Conservation (phyloP, 768 basidiomycete genomes). For the Ramaria rubella region DNA sequence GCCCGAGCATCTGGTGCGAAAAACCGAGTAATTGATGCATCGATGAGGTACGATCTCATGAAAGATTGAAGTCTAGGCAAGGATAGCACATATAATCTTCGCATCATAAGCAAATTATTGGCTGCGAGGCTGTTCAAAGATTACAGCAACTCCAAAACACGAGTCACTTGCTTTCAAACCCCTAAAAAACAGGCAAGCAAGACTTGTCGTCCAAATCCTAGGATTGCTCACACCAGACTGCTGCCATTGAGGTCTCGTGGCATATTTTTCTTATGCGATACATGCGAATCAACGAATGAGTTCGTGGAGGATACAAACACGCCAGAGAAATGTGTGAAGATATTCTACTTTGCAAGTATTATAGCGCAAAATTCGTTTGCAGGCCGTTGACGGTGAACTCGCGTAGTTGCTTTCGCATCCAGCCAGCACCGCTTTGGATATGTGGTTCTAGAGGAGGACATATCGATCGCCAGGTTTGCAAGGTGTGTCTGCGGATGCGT, state of each 20-base stretch:
- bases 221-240: too few species aligned
- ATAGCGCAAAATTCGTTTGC: conserved; percentile 35
- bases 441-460: neutral
- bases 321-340: conserved; percentile 8
- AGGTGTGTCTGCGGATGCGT: conserved; percentile 22
- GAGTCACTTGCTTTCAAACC: too few species aligned
- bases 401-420: conserved; percentile 3
- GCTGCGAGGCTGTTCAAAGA: too few species aligned
- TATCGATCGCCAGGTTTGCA: conserved; percentile 3
- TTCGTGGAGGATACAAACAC: conserved; percentile 12
- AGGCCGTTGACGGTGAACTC: conserved; percentile 27
- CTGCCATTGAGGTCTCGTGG: too few species aligned
- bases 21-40: too few species aligned
- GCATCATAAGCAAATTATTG: too few species aligned
- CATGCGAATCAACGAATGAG: conserved; percentile 91
- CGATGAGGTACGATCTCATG: too few species aligned
- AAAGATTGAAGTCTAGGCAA: too few species aligned
- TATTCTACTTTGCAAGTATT: conserved; percentile 17
- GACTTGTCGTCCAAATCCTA: too few species aligned
- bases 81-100: too few species aligned
- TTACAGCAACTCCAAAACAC: too few species aligned
- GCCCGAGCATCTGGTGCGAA: too few species aligned
- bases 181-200: neutral
- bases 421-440: neutral
- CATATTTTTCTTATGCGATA: conserved; percentile 76